Base-by-base conservation (phyloP, 73 alveolate genomes). In the Durusdinium trenchii region DNA sequence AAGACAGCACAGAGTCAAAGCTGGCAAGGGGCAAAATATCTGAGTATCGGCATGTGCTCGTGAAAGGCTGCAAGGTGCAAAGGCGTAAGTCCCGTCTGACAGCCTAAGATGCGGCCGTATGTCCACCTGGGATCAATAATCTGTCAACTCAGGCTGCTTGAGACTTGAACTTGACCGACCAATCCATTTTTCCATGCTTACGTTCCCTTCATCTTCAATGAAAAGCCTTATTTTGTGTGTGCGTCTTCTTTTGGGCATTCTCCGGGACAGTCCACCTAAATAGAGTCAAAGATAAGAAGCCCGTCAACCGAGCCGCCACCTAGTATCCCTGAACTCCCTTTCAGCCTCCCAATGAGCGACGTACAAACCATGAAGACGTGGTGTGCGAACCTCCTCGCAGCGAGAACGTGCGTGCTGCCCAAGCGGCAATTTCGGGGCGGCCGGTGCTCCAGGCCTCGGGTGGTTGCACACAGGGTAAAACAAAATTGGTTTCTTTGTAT, bases 11-110 rank as follows among this genome's bases (percentile, higher is more conserved):
- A 60, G 18, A 60, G 73, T 32, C 1, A 60, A 60, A 60, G 30
- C 30, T 60, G 30, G n/a, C 73, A 60, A 78, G 89, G 43, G 38
- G 42, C 89, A 16, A 78, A 30, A 35, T 81, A 81, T 35, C 42
- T 64, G 71, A 81, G n/a, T 64, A 81, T 81, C 26, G 30, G 91
- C 28, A 81, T 64, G 69, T 81, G 91, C 3, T 81, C 91, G 36
- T 81, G 35, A 30, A 81, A 81, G 50, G 91, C 91, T n/a, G 91
- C 91, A 45, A 81, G 46, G 48, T 81, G 91, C 42, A 81, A 64
- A 45, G 91, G 91, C 20, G 91, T 81, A n/a, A 81, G 48, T 20
- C 91, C 91, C 26, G 91, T 67, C 43, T 48, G 35, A 50, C 50
- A 48, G 67, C 90, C 90, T 79, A 26, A 46, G 51, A 6, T 62